Evolutionary conservation across 1,284 basidiomycete genomes (phyloP).

Genomic region (Omphalotus olearius): DNA sequence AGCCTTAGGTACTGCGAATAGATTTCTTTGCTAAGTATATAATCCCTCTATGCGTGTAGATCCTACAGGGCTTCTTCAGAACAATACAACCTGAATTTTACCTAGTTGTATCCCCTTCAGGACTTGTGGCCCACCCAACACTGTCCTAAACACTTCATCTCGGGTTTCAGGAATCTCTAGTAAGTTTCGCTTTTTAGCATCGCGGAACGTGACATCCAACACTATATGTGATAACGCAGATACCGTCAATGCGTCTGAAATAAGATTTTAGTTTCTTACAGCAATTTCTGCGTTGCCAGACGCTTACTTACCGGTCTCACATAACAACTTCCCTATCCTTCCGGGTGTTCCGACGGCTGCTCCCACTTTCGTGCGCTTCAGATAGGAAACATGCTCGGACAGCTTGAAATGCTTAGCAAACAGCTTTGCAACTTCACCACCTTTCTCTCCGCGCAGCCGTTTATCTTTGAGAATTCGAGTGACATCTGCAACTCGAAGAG

Average conservation of each 20-base stretch:
- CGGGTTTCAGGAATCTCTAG: slow-evolving; percentile 80
- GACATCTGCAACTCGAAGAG: slow-evolving; percentile 75
- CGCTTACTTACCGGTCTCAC: slow-evolving; percentile 65
- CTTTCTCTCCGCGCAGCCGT: slow-evolving; percentile 67
- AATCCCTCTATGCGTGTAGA: too few species aligned
- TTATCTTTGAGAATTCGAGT: slow-evolving; percentile 67
- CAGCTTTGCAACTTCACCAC: slow-evolving; percentile 80
- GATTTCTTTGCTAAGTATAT: too few species aligned
- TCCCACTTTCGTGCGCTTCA: slow-evolving; percentile 71
- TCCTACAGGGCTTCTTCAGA: slow-evolving; percentile 31
- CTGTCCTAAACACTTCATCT: slow-evolving; percentile 73
- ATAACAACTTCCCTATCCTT: slow-evolving; percentile 74
- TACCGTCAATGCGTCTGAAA: slow-evolving; percentile 60
- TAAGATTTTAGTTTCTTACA: slow-evolving; percentile 2
- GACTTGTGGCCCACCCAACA: slow-evolving; percentile 60
- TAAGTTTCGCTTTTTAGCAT: slow-evolving; percentile 70
- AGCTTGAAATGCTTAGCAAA: slow-evolving; percentile 87
- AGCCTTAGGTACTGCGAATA: too few species aligned
- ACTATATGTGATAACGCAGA: slow-evolving; percentile 79
- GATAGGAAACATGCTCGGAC: slow-evolving; percentile 71
- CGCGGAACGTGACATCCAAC: slow-evolving; percentile 65
- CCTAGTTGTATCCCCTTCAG: slow-evolving; percentile 62
- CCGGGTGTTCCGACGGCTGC: slow-evolving; percentile 81
- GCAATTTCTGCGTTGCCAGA: neutral
- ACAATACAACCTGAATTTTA: slow-evolving; percentile 72